A percentile compares a stretch with the other conserved stretches of the same genome.
These are phyloP conservation scores for Flaveria robusta DNA, from an alignment of 129 eudicot species.

Conservation along the genomic window DNA sequence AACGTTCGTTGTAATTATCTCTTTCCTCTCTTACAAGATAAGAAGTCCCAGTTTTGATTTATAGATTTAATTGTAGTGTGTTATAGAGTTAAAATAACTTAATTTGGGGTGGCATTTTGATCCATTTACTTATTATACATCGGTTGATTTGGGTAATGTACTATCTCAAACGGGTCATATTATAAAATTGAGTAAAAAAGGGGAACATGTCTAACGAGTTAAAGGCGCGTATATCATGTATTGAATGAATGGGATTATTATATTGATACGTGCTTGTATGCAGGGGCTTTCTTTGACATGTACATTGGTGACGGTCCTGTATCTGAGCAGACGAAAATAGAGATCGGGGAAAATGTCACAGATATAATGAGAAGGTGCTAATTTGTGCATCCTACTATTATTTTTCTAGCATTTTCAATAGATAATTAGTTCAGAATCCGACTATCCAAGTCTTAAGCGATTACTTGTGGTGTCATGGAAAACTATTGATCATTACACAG, in stretches of 20 bases:
- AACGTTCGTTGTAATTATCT: too few species aligned
- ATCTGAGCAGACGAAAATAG: conserved; percentile 77
- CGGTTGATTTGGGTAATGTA: not conserved
- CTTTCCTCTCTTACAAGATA: not conserved
- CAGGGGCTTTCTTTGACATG: conserved; percentile 99
- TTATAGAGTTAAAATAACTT: not conserved
- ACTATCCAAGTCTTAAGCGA: not conserved
- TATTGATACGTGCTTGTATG: not conserved
- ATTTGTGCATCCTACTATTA: conserved; percentile 7
- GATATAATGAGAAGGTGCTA: conserved; percentile 70
- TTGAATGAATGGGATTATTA: not conserved
- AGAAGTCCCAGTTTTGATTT: not conserved
- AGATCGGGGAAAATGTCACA: conserved; percentile 82
- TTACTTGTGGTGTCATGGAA: not conserved
- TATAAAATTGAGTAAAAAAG: not conserved
- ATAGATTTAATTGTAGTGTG: not conserved
- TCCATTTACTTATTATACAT: not conserved
- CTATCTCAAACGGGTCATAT: not conserved
- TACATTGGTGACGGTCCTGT: conserved; percentile 89
- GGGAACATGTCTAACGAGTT: too few species aligned
- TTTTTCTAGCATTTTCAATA: not conserved
- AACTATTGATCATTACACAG: not conserved
- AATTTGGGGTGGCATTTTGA: not conserved
- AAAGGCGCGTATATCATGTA: too few species aligned
- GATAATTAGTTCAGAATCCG: not conserved